Evolutionary conservation across 2,329 filamentous ascomycete genomes (phyloP).

Genomic region (Zasmidium citrigriseum): DNA sequence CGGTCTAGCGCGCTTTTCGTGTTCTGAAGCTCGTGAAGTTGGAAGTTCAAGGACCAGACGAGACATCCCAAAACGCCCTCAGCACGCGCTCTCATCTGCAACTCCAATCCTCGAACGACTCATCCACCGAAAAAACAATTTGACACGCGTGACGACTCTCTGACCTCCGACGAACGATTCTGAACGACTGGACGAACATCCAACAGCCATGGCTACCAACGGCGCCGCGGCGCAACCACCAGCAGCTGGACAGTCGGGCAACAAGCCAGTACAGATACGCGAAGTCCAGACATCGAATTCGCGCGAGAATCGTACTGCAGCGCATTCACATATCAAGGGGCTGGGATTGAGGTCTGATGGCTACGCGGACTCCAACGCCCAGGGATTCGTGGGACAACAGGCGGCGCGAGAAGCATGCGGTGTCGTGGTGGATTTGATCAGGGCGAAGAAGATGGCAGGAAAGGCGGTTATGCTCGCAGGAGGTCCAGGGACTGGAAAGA

Average conservation of each 20-base stretch:
- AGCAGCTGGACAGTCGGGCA: constrained; percentile 27
- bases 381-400: constrained; percentile 87
- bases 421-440: constrained; percentile 93
- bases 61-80: neutral
- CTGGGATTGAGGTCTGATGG: constrained; percentile 86
- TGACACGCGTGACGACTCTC: neutral
- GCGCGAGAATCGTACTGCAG: constrained; percentile 92
- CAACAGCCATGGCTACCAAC: constrained; percentile 27
- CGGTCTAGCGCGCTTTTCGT: neutral
- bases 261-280: constrained; percentile 36
- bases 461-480: constrained; percentile 90
- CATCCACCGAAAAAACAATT: neutral
- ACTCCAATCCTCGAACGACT: neutral
- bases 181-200: neutral
- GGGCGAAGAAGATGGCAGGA: constrained; percentile 95
- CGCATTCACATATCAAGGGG: constrained; percentile 97
- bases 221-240: constrained; percentile 23
- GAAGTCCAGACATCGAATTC: constrained; percentile 36
- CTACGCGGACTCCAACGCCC: constrained; percentile 73
- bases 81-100: neutral
- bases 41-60: neutral
- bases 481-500: constrained; percentile 95
- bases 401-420: constrained; percentile 93
- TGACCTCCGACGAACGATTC: neutral
- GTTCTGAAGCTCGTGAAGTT: neutral